Evolutionary conservation across 257 asterid species (phyloP).

Genomic region (Przewalskia tangutica): DNA sequence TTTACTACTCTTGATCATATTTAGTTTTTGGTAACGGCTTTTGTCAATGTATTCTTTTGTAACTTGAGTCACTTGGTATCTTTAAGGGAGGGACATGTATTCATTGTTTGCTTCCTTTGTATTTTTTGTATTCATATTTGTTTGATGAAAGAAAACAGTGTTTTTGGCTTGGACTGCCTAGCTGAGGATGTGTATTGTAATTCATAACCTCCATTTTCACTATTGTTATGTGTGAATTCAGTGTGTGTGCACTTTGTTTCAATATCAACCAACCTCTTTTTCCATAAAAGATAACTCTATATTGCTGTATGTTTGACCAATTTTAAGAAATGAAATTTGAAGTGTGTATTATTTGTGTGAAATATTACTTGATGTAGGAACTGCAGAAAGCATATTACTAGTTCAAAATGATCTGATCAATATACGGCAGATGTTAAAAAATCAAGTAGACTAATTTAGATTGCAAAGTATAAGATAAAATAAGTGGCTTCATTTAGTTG

Average conservation of each 20-base stretch:
- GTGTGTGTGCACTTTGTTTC: background rate
- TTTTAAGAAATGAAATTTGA: background rate
- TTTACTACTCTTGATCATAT: slow-evolving; percentile 11
- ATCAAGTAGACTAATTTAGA: background rate
- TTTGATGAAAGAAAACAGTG: slow-evolving; percentile 5
- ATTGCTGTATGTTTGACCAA: background rate
- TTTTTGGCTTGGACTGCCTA: background rate
- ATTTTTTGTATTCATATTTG: slow-evolving; percentile 1
- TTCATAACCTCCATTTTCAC: background rate
- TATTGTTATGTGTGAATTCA: background rate
- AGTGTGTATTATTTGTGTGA: background rate
- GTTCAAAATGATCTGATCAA: no score
- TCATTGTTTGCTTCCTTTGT: slow-evolving; percentile 13
- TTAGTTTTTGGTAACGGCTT: slow-evolving; percentile 11
- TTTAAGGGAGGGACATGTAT: background rate
- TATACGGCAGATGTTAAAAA: no score
- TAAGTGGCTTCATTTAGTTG: background rate
- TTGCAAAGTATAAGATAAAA: background rate
- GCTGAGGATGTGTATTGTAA: background rate
- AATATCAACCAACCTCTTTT: background rate
- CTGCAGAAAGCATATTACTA: background rate
- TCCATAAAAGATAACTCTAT: background rate
- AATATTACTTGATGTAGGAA: background rate
- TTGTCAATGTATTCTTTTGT: slow-evolving; percentile 29
- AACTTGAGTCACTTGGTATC: slow-evolving; percentile 14